Evolutionary conservation across 78 protist genomes (phyloP).

Genomic region (Cavenderia fasciculata): DNA sequence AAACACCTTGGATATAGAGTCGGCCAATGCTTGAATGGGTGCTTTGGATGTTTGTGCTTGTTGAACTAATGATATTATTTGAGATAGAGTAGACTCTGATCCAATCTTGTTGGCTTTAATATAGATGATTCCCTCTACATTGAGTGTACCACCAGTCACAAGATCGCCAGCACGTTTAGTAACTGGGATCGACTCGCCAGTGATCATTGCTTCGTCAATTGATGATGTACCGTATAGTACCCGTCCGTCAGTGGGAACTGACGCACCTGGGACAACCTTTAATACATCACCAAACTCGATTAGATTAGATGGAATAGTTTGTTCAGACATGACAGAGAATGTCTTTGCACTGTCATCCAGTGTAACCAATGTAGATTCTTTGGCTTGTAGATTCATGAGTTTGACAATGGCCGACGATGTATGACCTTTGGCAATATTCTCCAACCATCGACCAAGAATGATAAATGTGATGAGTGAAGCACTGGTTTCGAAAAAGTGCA

Average conservation of each 20-base stretch:
- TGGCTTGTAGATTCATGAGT: constrained; percentile 83
- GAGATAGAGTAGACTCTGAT: constrained; percentile 82
- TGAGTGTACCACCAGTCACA: constrained; percentile 95
- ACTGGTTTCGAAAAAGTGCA: constrained; percentile 80
- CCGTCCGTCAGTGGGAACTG: constrained; percentile 86
- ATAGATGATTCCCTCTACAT: constrained; percentile 57
- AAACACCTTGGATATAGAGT: constrained; percentile 83
- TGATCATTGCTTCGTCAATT: constrained; percentile 94
- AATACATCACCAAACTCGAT: constrained; percentile 85
- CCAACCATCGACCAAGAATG: constrained; percentile 91
- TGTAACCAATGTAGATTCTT: constrained; percentile 37
- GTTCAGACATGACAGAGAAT: constrained; percentile 18
- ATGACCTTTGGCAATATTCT: constrained; percentile 90
- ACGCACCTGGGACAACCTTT: constrained; percentile 75
- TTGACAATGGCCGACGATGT: constrained; percentile 89
- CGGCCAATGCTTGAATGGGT: constrained; percentile 89
- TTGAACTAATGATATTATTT: constrained; percentile 89
- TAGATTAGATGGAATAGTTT: constrained; percentile 36
- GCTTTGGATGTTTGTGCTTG: constrained; percentile 92
- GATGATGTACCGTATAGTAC: constrained; percentile 48
- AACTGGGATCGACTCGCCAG: constrained; percentile 92
- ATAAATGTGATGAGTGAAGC: constrained; percentile 91
- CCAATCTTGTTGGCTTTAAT: constrained; percentile 85
- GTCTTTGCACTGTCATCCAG: background rate
- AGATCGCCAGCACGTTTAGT: constrained; percentile 74